Evolutionary conservation across 805 yeast species (phyloP).

Genomic region (Millerozyma acaciae): DNA sequence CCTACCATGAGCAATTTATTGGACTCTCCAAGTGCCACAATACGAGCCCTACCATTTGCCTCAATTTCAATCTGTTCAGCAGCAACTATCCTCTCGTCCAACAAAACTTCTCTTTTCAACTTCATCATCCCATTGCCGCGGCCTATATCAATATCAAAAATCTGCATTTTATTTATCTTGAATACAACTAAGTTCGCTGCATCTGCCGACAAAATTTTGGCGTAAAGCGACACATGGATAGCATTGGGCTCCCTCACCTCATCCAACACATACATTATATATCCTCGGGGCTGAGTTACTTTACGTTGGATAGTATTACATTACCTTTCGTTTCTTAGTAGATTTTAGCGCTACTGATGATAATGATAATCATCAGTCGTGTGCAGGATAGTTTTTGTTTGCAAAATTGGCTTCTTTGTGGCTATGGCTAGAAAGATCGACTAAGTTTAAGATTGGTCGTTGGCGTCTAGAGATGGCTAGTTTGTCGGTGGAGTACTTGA

Average conservation of each 20-base stretch:
- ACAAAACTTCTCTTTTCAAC: constrained; percentile 10
- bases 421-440: no score
- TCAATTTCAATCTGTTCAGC: constrained; percentile 9
- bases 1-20: constrained; percentile 9
- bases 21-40: constrained; percentile 12
- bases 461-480: no score
- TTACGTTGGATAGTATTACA: no score
- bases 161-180: constrained; percentile 13
- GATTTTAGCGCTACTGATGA: no score
- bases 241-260: constrained; percentile 16
- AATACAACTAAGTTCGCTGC: constrained; percentile 10
- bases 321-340: no score
- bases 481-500: no score
- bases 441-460: no score
- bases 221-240: constrained; percentile 11
- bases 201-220: constrained; percentile 6
- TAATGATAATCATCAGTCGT: no score
- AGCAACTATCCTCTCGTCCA: constrained; percentile 12
- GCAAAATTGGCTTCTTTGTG: no score
- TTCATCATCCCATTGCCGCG: constrained; percentile 1
- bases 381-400: no score
- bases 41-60: constrained; percentile 9
- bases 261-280: constrained; percentile 17
- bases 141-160: constrained; percentile 6
- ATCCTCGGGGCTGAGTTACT: no score